Conservation (phyloP, 768 basidiomycete species). For the Hortiboletus campestris region DNA sequence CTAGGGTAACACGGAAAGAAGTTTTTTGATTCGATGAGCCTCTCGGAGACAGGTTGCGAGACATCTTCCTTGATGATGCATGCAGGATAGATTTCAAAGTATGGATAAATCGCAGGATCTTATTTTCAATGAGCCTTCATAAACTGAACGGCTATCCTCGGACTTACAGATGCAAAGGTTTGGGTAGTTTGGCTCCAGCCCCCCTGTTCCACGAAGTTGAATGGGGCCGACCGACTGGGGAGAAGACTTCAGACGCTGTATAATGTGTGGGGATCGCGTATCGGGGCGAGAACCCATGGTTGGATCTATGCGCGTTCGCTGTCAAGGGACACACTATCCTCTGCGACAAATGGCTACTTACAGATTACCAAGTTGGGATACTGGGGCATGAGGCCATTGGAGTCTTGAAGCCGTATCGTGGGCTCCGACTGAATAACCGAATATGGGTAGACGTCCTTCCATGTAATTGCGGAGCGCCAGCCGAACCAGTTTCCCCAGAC, state of each 20-base stretch:
- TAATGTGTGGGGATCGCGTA: constrained; percentile 27
- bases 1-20: constrained; percentile 30
- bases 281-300: constrained; percentile 35
- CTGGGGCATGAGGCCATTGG: constrained; percentile 8
- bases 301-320: constrained; percentile 31
- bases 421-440: constrained; percentile 2
- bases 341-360: constrained; percentile 14
- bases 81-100: constrained; percentile 41
- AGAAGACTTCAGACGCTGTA: not conserved
- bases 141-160: not conserved
- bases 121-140: constrained; percentile 2
- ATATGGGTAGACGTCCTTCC: constrained; percentile 23
- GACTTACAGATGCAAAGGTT: constrained; percentile 21
- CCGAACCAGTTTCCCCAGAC: constrained; percentile 28
- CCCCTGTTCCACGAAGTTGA: constrained; percentile 10
- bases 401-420: constrained; percentile 5
- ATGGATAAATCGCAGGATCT: constrained; percentile 44
- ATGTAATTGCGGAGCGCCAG: constrained; percentile 19
- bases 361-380: constrained; percentile 33
- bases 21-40: not conserved
- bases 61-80: not conserved
- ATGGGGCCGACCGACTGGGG: not conserved
- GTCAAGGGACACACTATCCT: not conserved
- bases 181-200: constrained; percentile 13
- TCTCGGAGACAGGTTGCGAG: not conserved